Evolutionary conservation across 306 rosid species (phyloP).

Genomic region (Sechiopsis laciniata): DNA sequence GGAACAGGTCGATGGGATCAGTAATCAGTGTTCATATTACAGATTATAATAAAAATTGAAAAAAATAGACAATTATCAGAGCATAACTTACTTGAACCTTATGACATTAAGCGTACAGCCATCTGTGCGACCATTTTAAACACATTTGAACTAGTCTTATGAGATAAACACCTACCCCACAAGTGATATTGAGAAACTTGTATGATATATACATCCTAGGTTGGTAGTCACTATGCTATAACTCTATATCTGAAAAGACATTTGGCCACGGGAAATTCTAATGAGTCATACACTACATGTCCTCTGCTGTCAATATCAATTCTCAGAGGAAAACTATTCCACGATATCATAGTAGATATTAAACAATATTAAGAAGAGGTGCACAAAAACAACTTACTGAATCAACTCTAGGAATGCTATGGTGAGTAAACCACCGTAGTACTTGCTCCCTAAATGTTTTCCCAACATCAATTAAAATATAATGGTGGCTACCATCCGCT

Average conservation of each 20-base stretch:
- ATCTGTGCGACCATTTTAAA: neutral
- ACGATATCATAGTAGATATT: neutral
- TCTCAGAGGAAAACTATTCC: neutral
- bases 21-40: neutral
- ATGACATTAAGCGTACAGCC: neutral
- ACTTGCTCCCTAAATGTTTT: constrained; percentile 93
- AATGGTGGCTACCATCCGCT: constrained; percentile 46
- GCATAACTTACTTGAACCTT: neutral
- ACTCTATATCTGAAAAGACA: neutral
- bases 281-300: neutral
- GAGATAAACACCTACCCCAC: neutral
- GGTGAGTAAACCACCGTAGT: constrained; percentile 77
- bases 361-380: constrained; percentile 12
- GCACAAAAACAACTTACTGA: constrained; percentile 52
- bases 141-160: neutral
- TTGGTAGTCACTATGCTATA: neutral
- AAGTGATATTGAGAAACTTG: neutral
- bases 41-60: neutral
- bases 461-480: constrained; percentile 80
- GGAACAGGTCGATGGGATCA: neutral
- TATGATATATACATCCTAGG: neutral
- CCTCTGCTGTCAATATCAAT: neutral
- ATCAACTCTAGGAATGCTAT: constrained; percentile 80
- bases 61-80: neutral
- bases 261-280: neutral